Evolutionary conservation across 1,284 basidiomycete genomes (phyloP), one percentile per base, ranked within the genome.

Genomic region (Sporisorium iseilematis-ciliati): DNA sequence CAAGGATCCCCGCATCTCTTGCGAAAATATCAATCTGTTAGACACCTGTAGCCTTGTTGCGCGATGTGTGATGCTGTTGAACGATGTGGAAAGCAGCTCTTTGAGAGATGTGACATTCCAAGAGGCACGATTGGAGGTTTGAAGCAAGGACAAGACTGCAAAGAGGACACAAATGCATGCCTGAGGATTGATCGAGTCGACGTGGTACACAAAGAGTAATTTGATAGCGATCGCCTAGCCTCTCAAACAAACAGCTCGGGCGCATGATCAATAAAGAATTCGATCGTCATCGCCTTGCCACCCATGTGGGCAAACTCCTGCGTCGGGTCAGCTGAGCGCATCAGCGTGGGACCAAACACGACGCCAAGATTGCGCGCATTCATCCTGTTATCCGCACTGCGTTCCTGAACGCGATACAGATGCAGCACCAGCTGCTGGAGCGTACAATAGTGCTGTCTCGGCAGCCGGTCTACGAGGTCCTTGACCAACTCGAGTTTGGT

Each of bases 231-330:
- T 45, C 14, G 42, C 11, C 23, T n/a, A 20, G n/a, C 48, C n/a
- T 7, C 8, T 26, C 49, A 73, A 25, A 42, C 52, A 21, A 75
- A 75, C 16, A 75, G 58, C 12, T 75, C 62, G 0, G 54, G 71
- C 4, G 71, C 71, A 38, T 75, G 57, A 12, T 75, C 71, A 46
- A 75, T 75, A 23, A 65, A 75, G 55, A 65, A 79, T 35, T 85
- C 80, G 62, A 84, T 88, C 75, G 92, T 91, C 73, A 95, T 89
- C 11, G 95, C 93, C 86, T 96, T 97, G 69, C 94, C 93, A 12
- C 94, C 95, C 94, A 95, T 96, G 84, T 98, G 95, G 71, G 91
- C 92, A 87, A 97, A 97, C 86, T 98, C 96, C 38, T 93, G 90
- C 41, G 89, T 89, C 6, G 93, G 91, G 83, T 96, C 92, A 35